These are phyloP conservation scores for Geosiphon pyriformis DNA, from an alignment of 192 early-diverging fungal genomes.

Conservation along the genomic window DNA sequence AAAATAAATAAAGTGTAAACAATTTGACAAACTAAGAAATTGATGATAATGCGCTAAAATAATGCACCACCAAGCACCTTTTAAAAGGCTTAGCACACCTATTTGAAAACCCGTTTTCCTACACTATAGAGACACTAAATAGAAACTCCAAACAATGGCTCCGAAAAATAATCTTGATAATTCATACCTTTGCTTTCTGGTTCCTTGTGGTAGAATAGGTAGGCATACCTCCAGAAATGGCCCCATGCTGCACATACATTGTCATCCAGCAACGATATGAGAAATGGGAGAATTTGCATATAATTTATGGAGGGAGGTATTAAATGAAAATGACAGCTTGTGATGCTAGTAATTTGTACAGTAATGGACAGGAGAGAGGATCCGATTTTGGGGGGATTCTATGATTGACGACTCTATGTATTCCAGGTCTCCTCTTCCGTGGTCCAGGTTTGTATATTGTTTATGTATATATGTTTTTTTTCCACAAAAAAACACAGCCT, in stretches of 20 bases:
- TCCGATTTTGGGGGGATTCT: not conserved
- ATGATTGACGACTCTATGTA: conserved; percentile 1
- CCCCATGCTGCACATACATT: conserved; percentile 25
- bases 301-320: not conserved
- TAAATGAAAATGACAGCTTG: not conserved
- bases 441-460: not conserved
- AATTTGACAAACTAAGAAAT: too few relatives aligned
- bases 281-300: not conserved
- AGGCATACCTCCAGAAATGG: not conserved
- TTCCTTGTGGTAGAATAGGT: conserved; percentile 28
- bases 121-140: too few relatives aligned
- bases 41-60: too few relatives aligned
- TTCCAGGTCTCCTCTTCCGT: conserved; percentile 13
- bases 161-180: too few relatives aligned
- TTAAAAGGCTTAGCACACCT: too few relatives aligned
- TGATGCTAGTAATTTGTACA: not conserved
- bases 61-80: too few relatives aligned
- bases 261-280: conserved; percentile 24
- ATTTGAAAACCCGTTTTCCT: too few relatives aligned
- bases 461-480: conserved; percentile 5
- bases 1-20: too few relatives aligned
- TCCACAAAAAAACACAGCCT: conserved; percentile 12
- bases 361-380: not conserved
- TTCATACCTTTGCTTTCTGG: conserved; percentile 40
- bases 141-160: too few relatives aligned